A percentile compares a stretch with the other conserved stretches of the same genome.
phyloP scores from a whole-genome alignment of 495 filamentous ascomycete genomes.

The Podospora australis region DNA sequence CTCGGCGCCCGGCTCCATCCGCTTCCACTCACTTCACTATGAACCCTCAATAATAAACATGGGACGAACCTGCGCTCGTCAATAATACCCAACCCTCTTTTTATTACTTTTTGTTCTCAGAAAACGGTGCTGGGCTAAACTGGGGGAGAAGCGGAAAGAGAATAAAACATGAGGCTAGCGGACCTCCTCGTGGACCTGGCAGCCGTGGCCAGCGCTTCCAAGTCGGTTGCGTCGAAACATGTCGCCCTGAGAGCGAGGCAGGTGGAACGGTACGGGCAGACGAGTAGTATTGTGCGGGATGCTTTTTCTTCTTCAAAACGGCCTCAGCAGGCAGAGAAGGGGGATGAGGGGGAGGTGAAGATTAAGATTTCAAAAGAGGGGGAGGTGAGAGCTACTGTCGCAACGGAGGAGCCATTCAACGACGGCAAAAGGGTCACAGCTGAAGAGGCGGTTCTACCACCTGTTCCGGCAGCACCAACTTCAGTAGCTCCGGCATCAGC shows the following conservation, averaged over 20 bases:
- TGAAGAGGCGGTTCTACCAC: neutral
- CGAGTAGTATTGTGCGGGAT: slow-evolving; percentile 66
- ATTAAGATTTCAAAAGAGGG: neutral
- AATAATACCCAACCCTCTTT: neutral
- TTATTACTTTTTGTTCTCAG: neutral
- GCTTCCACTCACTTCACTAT: neutral
- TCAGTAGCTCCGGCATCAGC: slow-evolving; percentile 1
- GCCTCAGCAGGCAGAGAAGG: slow-evolving; percentile 15
- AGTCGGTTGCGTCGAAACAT: slow-evolving; percentile 72
- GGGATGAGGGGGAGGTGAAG: neutral
- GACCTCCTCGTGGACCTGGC: slow-evolving; percentile 67
- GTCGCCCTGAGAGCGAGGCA: slow-evolving; percentile 68
- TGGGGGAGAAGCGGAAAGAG: neutral
- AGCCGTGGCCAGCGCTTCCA: slow-evolving; percentile 70
- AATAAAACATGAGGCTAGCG: slow-evolving; percentile 36
- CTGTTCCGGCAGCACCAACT: neutral
- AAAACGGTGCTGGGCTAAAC: neutral
- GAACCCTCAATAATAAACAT: neutral
- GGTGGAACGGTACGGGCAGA: slow-evolving; percentile 68
- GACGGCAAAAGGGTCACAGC: neutral
- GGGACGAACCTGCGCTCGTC: neutral
- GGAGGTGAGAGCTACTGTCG: neutral
- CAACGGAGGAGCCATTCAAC: neutral
- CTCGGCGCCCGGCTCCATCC: neutral
- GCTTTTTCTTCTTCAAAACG: slow-evolving; percentile 36